Percentiles rank a stretch among this genome's conserved stretches.
These are phyloP conservation scores for Ustilago shanxiensis DNA, from an alignment of 1,284 basidiomycete genomes.

Conservation along the genomic window DNA sequence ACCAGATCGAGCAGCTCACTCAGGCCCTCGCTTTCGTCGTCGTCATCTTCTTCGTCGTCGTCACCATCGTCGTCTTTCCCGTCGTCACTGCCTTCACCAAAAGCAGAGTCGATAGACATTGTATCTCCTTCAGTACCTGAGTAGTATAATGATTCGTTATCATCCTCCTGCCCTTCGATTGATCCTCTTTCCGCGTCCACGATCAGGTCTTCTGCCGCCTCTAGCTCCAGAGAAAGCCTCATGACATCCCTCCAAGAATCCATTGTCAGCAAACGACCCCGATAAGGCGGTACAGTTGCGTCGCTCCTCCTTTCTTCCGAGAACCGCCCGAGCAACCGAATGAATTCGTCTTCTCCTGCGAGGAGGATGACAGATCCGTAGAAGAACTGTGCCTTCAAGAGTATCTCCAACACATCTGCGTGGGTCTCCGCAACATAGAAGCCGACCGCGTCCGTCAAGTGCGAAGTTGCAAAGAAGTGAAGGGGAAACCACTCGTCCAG, in stretches of 20 bases:
- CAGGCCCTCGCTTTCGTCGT: not conserved
- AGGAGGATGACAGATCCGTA: not conserved
- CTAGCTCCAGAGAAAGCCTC: not conserved
- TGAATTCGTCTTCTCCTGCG: not conserved
- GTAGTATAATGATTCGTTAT: not conserved
- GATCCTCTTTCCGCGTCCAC: not conserved
- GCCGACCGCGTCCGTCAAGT: not conserved
- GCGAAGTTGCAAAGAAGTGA: constrained; percentile 3
- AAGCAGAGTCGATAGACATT: not conserved
- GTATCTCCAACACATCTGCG: constrained; percentile 7
- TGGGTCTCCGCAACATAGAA: not conserved
- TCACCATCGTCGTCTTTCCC: not conserved
- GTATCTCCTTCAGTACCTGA: not conserved
- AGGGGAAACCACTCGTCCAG: constrained; percentile 21
- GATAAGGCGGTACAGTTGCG: not conserved
- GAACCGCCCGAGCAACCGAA: not conserved
- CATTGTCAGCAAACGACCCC: not conserved
- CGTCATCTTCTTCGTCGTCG: not conserved
- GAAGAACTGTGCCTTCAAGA: constrained; percentile 15
- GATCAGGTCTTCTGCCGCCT: not conserved
- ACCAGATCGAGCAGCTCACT: not conserved
- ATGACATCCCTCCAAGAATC: not conserved
- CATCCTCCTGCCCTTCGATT: no score
- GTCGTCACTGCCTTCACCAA: not conserved
- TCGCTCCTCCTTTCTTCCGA: not conserved